Conservation (phyloP, 768 basidiomycete genomes). For the Xerocomus potaroensis region DNA sequence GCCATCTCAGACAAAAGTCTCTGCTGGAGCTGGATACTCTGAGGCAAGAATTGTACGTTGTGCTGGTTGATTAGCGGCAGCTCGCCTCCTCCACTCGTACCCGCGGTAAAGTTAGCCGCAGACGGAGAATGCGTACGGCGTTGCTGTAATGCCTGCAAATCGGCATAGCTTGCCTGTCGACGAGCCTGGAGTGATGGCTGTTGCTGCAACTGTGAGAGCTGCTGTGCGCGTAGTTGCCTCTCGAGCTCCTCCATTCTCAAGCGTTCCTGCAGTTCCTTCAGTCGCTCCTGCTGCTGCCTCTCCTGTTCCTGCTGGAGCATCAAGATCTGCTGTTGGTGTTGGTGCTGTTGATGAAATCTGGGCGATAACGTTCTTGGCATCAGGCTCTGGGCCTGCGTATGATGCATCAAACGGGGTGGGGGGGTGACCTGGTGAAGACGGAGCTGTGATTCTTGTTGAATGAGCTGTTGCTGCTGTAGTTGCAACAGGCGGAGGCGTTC, state of each 20-base stretch:
- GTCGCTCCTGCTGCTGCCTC: conserved; percentile 51
- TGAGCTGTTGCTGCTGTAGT: conserved; percentile 41
- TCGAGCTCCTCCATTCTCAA: conserved; percentile 62
- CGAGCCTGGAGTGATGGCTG: conserved; percentile 37
- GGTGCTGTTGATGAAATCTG: conserved; percentile 73
- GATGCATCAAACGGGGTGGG: conserved; percentile 62
- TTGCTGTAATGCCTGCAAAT: conserved; percentile 46
- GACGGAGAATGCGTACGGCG: conserved; percentile 50
- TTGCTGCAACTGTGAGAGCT: conserved; percentile 45
- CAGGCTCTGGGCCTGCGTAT: conserved; percentile 19
- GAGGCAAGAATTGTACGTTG: conserved; percentile 50
- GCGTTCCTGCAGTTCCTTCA: conserved; percentile 61
- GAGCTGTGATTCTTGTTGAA: conserved; percentile 33
- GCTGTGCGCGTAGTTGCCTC: conserved; percentile 53
- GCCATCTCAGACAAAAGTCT: conserved; percentile 73
- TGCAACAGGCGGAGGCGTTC: conserved; percentile 39
- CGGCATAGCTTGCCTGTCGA: conserved; percentile 41
- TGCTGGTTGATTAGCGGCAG: conserved; percentile 45
- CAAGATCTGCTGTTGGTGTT: conserved; percentile 67
- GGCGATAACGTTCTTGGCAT: conserved; percentile 67
- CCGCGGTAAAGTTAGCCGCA: conserved; percentile 31
- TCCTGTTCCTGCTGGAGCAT: conserved; percentile 68
- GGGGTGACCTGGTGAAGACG: conserved; percentile 48
- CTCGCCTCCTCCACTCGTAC: conserved; percentile 24
- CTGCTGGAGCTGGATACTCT: conserved; percentile 70